Evolutionary conservation across 306 rosid species (phyloP).

Genomic region (Cicer chorassanicum): DNA sequence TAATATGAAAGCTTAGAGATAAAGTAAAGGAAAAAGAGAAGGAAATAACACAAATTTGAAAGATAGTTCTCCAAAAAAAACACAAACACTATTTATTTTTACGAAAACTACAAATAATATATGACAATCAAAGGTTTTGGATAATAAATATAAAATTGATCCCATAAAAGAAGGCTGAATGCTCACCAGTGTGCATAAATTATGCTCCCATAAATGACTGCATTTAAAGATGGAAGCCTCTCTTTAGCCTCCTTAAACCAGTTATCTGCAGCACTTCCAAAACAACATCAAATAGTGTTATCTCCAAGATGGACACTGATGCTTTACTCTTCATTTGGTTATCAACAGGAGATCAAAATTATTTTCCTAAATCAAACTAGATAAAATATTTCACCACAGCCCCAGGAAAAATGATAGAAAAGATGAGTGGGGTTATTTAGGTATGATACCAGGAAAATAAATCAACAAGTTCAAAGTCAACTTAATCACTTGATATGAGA

Average conservation of each 20-base stretch:
- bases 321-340: conserved; percentile 21
- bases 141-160: conserved; percentile 24
- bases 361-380: conserved; percentile 33
- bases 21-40: neutral
- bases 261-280: conserved; percentile 95
- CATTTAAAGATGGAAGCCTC: conserved; percentile 73
- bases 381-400: conserved; percentile 35
- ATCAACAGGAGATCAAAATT: conserved; percentile 28
- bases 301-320: conserved; percentile 39
- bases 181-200: conserved; percentile 93
- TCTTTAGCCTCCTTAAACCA: conserved; percentile 94
- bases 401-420: conserved; percentile 23
- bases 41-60: conserved; percentile 18
- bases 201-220: conserved; percentile 84
- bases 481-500: conserved; percentile 5
- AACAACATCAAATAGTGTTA: conserved; percentile 58
- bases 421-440: neutral
- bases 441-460: conserved; percentile 19
- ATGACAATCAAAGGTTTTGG: conserved; percentile 20
- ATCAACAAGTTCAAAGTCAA: conserved; percentile 17
- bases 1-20: conserved; percentile 13
- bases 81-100: neutral
- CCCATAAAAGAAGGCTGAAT: conserved; percentile 34
- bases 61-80: conserved; percentile 2
- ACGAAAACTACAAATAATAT: neutral